Conservation (phyloP, 2,329 filamentous ascomycete genomes). For the Phyllosticta ampelicida region DNA sequence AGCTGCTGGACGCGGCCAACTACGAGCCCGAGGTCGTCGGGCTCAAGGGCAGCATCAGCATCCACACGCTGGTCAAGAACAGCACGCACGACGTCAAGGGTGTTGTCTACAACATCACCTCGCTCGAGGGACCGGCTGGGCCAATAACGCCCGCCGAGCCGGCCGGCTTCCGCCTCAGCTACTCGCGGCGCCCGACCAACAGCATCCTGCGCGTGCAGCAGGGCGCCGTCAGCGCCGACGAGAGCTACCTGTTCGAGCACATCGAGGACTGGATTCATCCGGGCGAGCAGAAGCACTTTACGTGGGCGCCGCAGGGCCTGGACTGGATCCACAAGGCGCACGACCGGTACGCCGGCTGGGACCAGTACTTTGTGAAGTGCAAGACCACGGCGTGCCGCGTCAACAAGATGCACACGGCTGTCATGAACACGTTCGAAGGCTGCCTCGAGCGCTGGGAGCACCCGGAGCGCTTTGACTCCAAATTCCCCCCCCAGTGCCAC, state of each 20-base stretch:
- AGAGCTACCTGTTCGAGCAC: conserved; percentile 1
- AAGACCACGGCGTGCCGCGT: conserved; percentile 9
- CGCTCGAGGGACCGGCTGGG: neutral
- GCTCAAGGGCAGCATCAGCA: neutral
- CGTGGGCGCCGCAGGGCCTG: conserved; percentile 1
- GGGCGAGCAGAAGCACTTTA: conserved; percentile 1
- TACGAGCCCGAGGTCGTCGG: neutral
- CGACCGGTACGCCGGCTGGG: conserved; percentile 6
- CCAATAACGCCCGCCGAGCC: neutral
- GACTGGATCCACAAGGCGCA: conserved; percentile 5
- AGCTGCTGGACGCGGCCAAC: neutral
- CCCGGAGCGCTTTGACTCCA: neutral
- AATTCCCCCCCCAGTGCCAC: conserved; percentile 4
- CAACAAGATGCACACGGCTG: conserved; percentile 8
- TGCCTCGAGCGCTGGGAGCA: neutral
- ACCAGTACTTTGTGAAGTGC: conserved; percentile 7
- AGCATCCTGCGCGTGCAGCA: conserved; percentile 8
- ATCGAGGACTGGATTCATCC: conserved; percentile 1
- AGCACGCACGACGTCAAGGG: conserved; percentile 7
- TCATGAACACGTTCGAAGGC: conserved; percentile 4
- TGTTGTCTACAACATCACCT: conserved; percentile 3
- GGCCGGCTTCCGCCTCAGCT: conserved; percentile 6
- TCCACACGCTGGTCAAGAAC: conserved; percentile 1
- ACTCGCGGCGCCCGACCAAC: conserved; percentile 3
- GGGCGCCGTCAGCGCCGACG: neutral